phyloP scores from a whole-genome alignment of 2,329 filamentous ascomycete genomes.

The Coleophoma cylindrospora region DNA sequence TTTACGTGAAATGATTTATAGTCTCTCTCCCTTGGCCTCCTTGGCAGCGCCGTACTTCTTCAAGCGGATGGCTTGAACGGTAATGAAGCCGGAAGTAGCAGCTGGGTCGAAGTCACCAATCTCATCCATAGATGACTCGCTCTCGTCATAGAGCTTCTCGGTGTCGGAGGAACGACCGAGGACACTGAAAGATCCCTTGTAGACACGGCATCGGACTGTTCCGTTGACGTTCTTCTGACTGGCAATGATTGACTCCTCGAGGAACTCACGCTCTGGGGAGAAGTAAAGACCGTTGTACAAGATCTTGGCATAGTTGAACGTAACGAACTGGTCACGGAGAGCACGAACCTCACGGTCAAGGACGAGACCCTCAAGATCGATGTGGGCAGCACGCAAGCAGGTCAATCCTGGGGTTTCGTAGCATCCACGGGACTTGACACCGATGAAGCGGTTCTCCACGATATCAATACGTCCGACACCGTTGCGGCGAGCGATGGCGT shows the following conservation, averaged over 20 bases:
- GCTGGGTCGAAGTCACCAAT: conserved; percentile 62
- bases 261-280: conserved; percentile 66
- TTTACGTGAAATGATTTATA: conserved; percentile 10
- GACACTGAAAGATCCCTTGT: conserved; percentile 62
- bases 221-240: conserved; percentile 59
- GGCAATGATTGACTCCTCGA: conserved; percentile 58
- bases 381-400: conserved; percentile 26
- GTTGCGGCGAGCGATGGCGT: conserved; percentile 65
- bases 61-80: conserved; percentile 55
- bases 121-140: conserved; percentile 65
- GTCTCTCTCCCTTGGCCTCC: conserved; percentile 73
- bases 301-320: conserved; percentile 54
- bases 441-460: conserved; percentile 76
- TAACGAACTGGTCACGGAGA: conserved; percentile 67
- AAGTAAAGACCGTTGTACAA: conserved; percentile 61
- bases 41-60: conserved; percentile 69
- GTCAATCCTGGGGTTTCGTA: conserved; percentile 51
- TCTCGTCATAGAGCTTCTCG: conserved; percentile 65
- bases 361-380: conserved; percentile 62
- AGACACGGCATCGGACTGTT: conserved; percentile 55
- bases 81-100: conserved; percentile 60
- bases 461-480: conserved; percentile 81
- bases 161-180: conserved; percentile 56
- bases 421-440: conserved; percentile 75
- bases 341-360: conserved; percentile 64